Conservation (phyloP, 169 alveolate genomes). For the Plasmodium gallinaceum region DNA sequence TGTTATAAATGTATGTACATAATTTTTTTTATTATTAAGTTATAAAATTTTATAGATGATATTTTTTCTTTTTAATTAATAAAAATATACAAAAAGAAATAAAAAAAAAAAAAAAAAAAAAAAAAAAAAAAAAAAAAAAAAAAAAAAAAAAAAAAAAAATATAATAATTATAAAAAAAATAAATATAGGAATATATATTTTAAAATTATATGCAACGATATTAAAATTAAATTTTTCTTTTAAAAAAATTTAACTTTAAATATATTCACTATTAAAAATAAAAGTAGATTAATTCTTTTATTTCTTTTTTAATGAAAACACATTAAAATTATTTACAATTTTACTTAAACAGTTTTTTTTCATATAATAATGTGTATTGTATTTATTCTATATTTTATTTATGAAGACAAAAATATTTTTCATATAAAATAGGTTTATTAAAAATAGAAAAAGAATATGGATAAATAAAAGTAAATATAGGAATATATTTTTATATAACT, state of each 20-base stretch:
- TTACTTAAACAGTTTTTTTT: background rate
- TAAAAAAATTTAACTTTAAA: background rate
- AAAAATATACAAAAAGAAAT: background rate
- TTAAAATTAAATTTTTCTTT: background rate
- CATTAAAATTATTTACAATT: background rate
- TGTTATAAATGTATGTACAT: too few relatives aligned
- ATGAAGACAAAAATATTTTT: slow-evolving; percentile 1
- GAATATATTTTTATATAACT: too few relatives aligned
- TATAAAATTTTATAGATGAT: background rate
- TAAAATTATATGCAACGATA: background rate
- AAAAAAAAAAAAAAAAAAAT: too few relatives aligned
- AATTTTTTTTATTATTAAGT: background rate
- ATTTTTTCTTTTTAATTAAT: background rate
- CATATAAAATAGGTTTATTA: background rate
- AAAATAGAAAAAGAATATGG: background rate
- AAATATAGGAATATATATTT: background rate
- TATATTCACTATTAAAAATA: background rate
- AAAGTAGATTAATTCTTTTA: background rate
- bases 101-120: slow-evolving; percentile 5
- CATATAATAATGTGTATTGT: background rate
- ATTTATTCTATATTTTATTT: background rate
- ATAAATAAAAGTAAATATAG: background rate
- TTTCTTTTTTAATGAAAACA: background rate
- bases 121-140: background rate
- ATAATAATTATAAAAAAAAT: too few relatives aligned